A percentile compares a stretch with the other conserved stretches of the same genome.
Evolutionary conservation across 2,329 filamentous ascomycete species (phyloP).

Genomic region (Talaromyces sp.): DNA sequence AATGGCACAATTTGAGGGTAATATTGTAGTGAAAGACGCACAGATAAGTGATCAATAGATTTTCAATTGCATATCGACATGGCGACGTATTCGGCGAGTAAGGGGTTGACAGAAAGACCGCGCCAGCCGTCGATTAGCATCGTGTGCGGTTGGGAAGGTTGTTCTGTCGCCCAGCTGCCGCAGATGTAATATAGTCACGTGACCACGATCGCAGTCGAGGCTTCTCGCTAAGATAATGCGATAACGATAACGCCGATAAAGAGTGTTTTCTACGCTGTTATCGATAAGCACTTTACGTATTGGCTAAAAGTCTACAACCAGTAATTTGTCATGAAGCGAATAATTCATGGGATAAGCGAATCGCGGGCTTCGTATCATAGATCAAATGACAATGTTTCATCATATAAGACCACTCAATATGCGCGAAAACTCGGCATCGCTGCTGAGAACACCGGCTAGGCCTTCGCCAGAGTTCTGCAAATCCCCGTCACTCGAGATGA

Average conservation of each 20-base stretch:
- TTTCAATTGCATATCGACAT: slow-evolving; percentile 7
- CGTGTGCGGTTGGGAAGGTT: slow-evolving; percentile 10
- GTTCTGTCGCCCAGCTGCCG: slow-evolving; percentile 2
- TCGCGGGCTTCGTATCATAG: not conserved
- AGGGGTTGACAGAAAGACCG: not conserved
- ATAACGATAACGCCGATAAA: slow-evolving; percentile 4
- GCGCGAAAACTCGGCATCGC: slow-evolving; percentile 55
- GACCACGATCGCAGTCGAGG: not conserved
- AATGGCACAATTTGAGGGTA: not conserved
- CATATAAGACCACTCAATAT: slow-evolving; percentile 58
- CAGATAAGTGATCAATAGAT: not conserved
- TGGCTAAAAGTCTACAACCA: too few species aligned
- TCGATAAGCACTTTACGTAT: not conserved
- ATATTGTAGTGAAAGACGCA: not conserved
- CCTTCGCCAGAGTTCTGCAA: slow-evolving; percentile 41
- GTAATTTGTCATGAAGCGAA: too few species aligned
- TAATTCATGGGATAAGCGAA: not conserved
- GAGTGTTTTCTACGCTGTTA: not conserved
- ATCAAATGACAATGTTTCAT: slow-evolving; percentile 8
- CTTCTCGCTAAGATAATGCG: slow-evolving; percentile 1
- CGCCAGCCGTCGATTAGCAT: not conserved
- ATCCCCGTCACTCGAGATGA: slow-evolving; percentile 34
- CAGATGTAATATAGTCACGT: slow-evolving; percentile 6
- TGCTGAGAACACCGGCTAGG: slow-evolving; percentile 44
- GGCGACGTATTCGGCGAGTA: not conserved